Base-by-base conservation (phyloP, 345 rosid genomes). In the Citrus hindsii region DNA sequence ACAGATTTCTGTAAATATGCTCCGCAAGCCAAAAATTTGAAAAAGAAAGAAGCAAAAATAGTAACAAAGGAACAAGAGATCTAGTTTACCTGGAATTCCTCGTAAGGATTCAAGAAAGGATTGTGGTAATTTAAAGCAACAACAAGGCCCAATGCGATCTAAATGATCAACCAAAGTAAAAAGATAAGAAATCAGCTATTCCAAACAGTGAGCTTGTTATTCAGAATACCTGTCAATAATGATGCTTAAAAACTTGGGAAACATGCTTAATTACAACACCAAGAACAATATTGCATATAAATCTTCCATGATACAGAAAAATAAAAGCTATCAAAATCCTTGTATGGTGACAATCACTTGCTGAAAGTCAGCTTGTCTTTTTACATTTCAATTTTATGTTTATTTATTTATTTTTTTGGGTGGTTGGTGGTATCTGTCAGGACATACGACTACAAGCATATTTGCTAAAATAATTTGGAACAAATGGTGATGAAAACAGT, bases 121-220 rank as follows among this genome's bases (percentile, higher is more conserved):
- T 92, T 92, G 58, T 71, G 93, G 86, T 95, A 95, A 84, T 95
- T 88, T 86, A 95, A 79, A 80, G 97, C 97, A 81, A 93, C 92
- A 82, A 92, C 98, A 48, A 95, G 85, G 74, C 99, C 99, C 72
- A 95, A 83, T 51, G 97, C 90, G 66, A 95, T 90, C 99, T 95
- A 88, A 73, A 83, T 25, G 58, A 21, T 58, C 85, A 88, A 81
- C 67, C 75, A 78, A 56, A 56, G 63, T 76, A 82, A 80, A 55
- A 73, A 13, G 60, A 60, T 7, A 56, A 60, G 58, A 68, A 80
- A 76, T 82, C 42, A 81, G 83, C 77, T 63, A 64, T 37, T 40
- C 28, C 75, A 61, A 51, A 38, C 30, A 55, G 58, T 7, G 51
- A 33, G 18, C 74, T 83, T 4, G 38, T 32, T 60, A 67, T 48